These are phyloP conservation scores for Suillus clintonianus DNA, from an alignment of 768 basidiomycete genomes.

Conservation along the genomic window DNA sequence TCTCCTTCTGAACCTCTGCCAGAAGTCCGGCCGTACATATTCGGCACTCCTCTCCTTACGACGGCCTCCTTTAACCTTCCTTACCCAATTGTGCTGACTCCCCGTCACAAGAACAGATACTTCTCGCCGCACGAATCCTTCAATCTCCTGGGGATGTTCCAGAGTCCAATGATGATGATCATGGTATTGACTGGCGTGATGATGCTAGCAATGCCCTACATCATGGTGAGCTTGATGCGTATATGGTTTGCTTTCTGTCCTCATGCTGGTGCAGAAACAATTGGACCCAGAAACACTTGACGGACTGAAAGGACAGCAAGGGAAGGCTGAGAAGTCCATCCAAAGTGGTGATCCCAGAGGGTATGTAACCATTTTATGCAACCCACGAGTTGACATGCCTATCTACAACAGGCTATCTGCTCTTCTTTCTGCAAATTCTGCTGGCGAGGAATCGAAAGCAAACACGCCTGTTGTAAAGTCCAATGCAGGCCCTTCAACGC, in stretches of 20 bases:
- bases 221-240: conserved; percentile 53
- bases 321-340: conserved; percentile 56
- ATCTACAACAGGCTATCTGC: conserved; percentile 42
- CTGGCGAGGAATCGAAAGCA: conserved; percentile 39
- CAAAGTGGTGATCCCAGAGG: conserved; percentile 62
- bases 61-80: conserved; percentile 53
- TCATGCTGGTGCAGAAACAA: conserved; percentile 55
- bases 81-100: conserved; percentile 59
- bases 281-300: conserved; percentile 71
- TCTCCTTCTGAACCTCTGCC: conserved; percentile 41
- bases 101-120: conserved; percentile 60
- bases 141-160: conserved; percentile 73
- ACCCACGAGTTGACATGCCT: conserved; percentile 4
- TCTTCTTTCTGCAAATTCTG: conserved; percentile 42
- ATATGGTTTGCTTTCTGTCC: background rate
- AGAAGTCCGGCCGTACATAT: conserved; percentile 63
- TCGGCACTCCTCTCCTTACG: conserved; percentile 70
- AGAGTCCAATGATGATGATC: conserved; percentile 84
- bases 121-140: conserved; percentile 74
- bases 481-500: conserved; percentile 18
- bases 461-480: conserved; percentile 1
- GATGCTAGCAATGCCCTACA: conserved; percentile 73
- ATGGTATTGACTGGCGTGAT: conserved; percentile 67
- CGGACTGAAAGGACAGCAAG: conserved; percentile 64
- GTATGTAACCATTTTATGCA: conserved; percentile 35